Percentiles rank a stretch among this genome's conserved stretches.
Conservation (phyloP, 192 early-diverging fungal genomes). For the Entrophospora sp. region DNA sequence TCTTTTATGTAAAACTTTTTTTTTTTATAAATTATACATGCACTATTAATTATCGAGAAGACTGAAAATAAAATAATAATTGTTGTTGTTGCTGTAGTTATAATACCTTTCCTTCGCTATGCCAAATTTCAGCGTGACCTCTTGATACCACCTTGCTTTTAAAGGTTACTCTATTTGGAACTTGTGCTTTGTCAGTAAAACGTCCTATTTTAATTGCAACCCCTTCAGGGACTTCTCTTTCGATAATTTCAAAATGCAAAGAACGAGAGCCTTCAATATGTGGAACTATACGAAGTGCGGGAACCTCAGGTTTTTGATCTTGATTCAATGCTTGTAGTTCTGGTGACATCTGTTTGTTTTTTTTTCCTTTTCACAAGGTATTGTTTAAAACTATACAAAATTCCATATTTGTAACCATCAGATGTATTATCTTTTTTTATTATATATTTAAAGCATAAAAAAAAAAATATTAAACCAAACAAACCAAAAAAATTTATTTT, state of each 20-base stretch:
- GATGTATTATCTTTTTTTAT: no score
- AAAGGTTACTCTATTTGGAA: slow-evolving; percentile 68
- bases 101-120: slow-evolving; percentile 54
- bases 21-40: not conserved
- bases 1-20: slow-evolving; percentile 84
- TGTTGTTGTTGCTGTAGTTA: no score
- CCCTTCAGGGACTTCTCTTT: slow-evolving; percentile 50
- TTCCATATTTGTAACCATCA: no score
- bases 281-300: slow-evolving; percentile 50
- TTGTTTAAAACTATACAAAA: no score
- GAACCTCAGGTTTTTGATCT: slow-evolving; percentile 21
- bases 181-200: slow-evolving; percentile 55
- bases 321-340: not conserved
- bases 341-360: not conserved
- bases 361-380: no score
- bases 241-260: slow-evolving; percentile 45
- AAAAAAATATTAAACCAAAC: no score
- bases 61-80: not conserved
- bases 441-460: no score
- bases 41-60: not conserved
- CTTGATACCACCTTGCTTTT: slow-evolving; percentile 91
- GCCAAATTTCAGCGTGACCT: slow-evolving; percentile 90
- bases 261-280: slow-evolving; percentile 43
- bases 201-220: slow-evolving; percentile 62
- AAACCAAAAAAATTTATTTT: no score